Evolutionary conservation across 495 filamentous ascomycete genomes (phyloP).

Genomic region (Penicillium verhagenii): DNA sequence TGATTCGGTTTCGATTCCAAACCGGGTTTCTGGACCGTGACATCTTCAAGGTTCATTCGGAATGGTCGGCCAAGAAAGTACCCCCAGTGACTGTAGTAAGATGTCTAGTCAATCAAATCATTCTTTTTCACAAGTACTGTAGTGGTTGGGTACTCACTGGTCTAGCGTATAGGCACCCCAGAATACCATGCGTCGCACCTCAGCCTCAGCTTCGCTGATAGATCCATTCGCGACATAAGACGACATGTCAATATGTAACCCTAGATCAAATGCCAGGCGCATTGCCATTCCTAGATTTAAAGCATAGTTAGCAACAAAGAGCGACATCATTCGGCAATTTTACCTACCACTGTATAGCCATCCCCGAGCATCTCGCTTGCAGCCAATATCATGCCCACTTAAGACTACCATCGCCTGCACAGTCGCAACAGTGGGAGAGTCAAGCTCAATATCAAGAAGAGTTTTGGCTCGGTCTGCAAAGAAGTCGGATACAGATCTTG

Average conservation of each 20-base stretch:
- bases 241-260: conserved; percentile 34
- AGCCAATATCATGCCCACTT: conserved; percentile 28
- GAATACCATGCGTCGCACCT: conserved; percentile 31
- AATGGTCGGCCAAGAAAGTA: conserved; percentile 30
- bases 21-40: conserved; percentile 7
- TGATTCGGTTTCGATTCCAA: neutral
- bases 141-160: conserved; percentile 22
- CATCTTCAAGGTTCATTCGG: conserved; percentile 11
- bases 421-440: conserved; percentile 32
- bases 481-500: conserved; percentile 29
- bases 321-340: neutral
- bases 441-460: conserved; percentile 35
- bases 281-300: conserved; percentile 37
- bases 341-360: conserved; percentile 40
- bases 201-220: conserved; percentile 26
- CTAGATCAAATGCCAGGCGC: conserved; percentile 37
- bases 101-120: neutral
- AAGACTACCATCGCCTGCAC: conserved; percentile 37
- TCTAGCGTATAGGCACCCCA: conserved; percentile 36
- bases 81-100: conserved; percentile 26
- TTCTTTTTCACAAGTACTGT: neutral
- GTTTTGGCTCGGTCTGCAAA: conserved; percentile 33
- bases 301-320: neutral
- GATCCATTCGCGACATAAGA: conserved; percentile 25
- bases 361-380: conserved; percentile 31